Conservation (phyloP, 192 early-diverging fungal species). For the Gigaspora rosea region DNA sequence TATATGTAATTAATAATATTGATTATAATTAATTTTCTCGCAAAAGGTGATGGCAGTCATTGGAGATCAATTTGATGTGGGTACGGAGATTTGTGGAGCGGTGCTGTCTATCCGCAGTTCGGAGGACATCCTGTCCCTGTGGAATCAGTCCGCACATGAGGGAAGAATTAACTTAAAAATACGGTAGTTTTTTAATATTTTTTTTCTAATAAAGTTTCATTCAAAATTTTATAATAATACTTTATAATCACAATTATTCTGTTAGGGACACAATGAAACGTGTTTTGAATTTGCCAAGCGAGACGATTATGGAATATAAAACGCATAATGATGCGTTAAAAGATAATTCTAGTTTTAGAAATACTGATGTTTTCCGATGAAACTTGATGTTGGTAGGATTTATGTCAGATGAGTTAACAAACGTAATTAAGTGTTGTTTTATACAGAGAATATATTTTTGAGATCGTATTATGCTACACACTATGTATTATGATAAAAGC, state of each 20-base stretch:
- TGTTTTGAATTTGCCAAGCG: constrained; percentile 80
- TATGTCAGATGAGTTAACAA: no score
- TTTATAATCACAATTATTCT: neutral
- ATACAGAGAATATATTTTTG: no score
- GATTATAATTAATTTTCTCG: neutral
- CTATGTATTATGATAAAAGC: no score
- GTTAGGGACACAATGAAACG: constrained; percentile 84
- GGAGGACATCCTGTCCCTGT: constrained; percentile 94
- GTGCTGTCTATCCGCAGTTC: constrained; percentile 90
- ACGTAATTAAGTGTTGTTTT: no score
- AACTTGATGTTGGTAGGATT: constrained; percentile 5
- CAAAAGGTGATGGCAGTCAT: constrained; percentile 77
- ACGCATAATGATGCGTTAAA: constrained; percentile 85
- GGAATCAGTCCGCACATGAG: constrained; percentile 88
- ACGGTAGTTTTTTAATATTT: constrained; percentile 46
- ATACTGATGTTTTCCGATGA: constrained; percentile 76
- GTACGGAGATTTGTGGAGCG: constrained; percentile 87
- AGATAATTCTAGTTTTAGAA: constrained; percentile 85
- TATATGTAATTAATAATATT: no score
- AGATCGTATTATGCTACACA: no score
- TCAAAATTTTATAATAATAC: neutral
- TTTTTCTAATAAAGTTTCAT: neutral
- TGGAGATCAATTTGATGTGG: constrained; percentile 89
- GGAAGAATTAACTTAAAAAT: constrained; percentile 83
- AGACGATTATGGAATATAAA: constrained; percentile 94